These are phyloP conservation scores for Hirsutella thompsonii DNA, from an alignment of 2,329 filamentous ascomycete genomes.

Conservation along the genomic window DNA sequence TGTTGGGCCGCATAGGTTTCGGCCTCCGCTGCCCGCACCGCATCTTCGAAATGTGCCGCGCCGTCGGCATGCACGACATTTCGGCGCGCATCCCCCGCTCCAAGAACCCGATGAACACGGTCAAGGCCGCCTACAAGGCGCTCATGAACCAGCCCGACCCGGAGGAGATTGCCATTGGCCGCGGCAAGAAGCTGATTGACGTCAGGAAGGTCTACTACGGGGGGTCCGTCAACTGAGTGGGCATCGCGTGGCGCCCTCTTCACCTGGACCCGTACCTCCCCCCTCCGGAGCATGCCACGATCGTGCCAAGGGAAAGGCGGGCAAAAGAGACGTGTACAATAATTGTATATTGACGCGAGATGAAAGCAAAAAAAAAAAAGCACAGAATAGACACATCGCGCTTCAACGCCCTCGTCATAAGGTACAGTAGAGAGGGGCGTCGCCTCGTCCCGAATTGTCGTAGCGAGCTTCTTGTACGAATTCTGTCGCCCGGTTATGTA, in stretches of 20 bases:
- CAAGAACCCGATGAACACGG: constrained; percentile 94
- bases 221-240: constrained; percentile 48
- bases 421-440: too few relatives aligned
- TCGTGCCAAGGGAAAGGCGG: too few relatives aligned
- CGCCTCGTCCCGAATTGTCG: too few relatives aligned
- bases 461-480: too few relatives aligned
- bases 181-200: constrained; percentile 93
- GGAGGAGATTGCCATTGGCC: constrained; percentile 75
- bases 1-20: constrained; percentile 49
- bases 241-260: too few relatives aligned
- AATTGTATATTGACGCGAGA: neutral
- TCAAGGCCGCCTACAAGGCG: constrained; percentile 81
- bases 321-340: neutral
- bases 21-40: constrained; percentile 82
- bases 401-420: too few relatives aligned
- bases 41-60: constrained; percentile 89
- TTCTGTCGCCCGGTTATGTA: too few relatives aligned
- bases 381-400: too few relatives aligned
- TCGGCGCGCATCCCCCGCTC: constrained; percentile 72
- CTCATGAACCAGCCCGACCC: constrained; percentile 74
- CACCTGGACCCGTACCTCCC: too few relatives aligned
- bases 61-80: constrained; percentile 76
- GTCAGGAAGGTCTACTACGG: constrained; percentile 96
- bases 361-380: neutral
- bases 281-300: too few relatives aligned